Percentiles rank a stretch among this genome's conserved stretches.
These are phyloP conservation scores for Orbilia quercus DNA, from an alignment of 2,329 filamentous ascomycete species.

Conservation along the genomic window DNA sequence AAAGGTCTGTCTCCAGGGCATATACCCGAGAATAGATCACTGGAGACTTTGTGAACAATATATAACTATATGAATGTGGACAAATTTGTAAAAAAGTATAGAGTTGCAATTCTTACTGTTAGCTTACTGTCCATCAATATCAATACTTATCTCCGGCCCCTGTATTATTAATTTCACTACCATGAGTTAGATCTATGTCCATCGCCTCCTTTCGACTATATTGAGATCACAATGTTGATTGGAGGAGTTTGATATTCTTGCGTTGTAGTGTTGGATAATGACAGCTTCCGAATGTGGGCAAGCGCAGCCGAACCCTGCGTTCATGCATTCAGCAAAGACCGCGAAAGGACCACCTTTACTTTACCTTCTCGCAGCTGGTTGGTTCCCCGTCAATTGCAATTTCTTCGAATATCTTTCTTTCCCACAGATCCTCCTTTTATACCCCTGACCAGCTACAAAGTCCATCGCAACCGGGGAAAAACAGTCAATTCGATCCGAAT, in stretches of 20 bases:
- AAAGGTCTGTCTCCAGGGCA: no score
- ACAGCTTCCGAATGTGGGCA: slow-evolving; percentile 4
- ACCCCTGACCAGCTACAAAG: not conserved
- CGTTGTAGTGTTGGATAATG: slow-evolving; percentile 17
- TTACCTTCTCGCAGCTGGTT: slow-evolving; percentile 12
- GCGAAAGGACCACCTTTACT: slow-evolving; percentile 44
- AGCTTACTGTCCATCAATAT: no score
- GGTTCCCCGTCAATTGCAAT: not conserved
- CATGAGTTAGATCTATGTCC: no score
- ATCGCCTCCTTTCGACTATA: no score
- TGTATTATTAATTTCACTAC: no score
- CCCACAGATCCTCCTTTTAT: not conserved
- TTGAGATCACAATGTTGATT: no score
- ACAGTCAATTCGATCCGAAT: slow-evolving; percentile 1
- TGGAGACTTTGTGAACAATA: no score
- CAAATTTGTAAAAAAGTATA: no score
- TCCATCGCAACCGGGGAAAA: slow-evolving; percentile 1
- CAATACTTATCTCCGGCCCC: no score
- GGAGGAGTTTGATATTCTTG: not conserved
- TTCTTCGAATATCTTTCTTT: not conserved
- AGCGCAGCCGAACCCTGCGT: slow-evolving; percentile 2
- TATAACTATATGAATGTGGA: no score
- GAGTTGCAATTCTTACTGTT: no score
- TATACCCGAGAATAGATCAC: no score
- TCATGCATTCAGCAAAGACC: not conserved